Evolutionary conservation across 306 rosid genomes (phyloP).

Genomic region (Pyrus bretschneideri): DNA sequence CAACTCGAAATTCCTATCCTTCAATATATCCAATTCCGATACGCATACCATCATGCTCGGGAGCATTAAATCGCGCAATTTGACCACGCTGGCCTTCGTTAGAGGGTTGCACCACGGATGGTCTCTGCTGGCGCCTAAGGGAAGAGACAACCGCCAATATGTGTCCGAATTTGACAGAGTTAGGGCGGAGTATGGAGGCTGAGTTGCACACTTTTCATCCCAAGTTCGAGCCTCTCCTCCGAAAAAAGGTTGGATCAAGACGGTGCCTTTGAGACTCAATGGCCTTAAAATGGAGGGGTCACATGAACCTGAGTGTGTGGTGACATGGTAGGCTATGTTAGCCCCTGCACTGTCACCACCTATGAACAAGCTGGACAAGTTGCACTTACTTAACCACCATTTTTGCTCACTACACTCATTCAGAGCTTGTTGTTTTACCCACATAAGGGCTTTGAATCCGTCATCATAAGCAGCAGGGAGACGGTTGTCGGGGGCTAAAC

Average conservation of each 20-base stretch:
- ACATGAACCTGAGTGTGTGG: slow-evolving; percentile 28
- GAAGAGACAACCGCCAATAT: slow-evolving; percentile 75
- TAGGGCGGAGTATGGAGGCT: slow-evolving; percentile 49
- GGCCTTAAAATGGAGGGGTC: slow-evolving; percentile 33
- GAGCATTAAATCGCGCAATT: slow-evolving; percentile 36
- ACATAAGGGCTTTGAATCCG: slow-evolving; percentile 49
- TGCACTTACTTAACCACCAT: slow-evolving; percentile 67
- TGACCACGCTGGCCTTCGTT: slow-evolving; percentile 21
- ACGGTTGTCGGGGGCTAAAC: slow-evolving; percentile 66
- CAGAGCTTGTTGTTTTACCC: slow-evolving; percentile 57
- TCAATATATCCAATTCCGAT: slow-evolving; percentile 69
- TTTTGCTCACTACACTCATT: slow-evolving; percentile 30
- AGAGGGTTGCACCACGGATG: slow-evolving; percentile 77
- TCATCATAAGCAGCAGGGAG: slow-evolving; percentile 80
- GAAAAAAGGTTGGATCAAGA: slow-evolving; percentile 85
- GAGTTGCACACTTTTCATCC: slow-evolving; percentile 49
- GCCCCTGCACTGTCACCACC: slow-evolving; percentile 94
- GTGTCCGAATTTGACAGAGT: slow-evolving; percentile 52
- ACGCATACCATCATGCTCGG: slow-evolving; percentile 53
- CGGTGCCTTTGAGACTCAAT: slow-evolving; percentile 38
- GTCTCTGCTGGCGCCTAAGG: slow-evolving; percentile 55
- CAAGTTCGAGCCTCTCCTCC: slow-evolving; percentile 66
- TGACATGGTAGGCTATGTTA: slow-evolving; percentile 69
- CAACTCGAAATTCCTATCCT: slow-evolving; percentile 62
- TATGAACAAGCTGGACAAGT: slow-evolving; percentile 38